phyloP scores from a whole-genome alignment of 2,329 filamentous ascomycete genomes.

The Neopestalotiopsis clavispora region DNA sequence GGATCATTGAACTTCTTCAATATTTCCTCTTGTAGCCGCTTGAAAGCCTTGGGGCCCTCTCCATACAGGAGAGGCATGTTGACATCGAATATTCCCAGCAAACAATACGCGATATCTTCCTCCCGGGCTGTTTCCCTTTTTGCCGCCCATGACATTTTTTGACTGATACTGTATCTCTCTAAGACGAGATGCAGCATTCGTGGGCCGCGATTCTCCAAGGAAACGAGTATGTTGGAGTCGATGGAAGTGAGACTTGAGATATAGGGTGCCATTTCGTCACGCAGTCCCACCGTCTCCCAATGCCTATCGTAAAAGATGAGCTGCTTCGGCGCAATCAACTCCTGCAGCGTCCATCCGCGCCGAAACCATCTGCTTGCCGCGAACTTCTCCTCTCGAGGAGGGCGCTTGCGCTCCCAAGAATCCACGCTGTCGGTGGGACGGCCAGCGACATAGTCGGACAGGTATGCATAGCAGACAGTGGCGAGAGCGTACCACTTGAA shows the following conservation, averaged over 20 bases:
- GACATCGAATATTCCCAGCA: neutral
- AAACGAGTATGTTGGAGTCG: neutral
- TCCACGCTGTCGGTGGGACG: neutral
- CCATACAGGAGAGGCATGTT: conserved; percentile 7
- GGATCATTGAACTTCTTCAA: neutral
- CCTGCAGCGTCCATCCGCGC: conserved; percentile 10
- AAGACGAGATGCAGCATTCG: neutral
- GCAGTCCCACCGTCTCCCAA: conserved; percentile 2
- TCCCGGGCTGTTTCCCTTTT: neutral
- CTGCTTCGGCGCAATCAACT: conserved; percentile 13
- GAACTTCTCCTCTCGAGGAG: neutral
- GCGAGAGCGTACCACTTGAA: conserved; percentile 4
- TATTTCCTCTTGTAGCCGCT: conserved; percentile 6
- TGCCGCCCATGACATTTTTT: conserved; percentile 7
- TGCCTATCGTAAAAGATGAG: conserved; percentile 11
- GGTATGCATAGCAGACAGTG: neutral
- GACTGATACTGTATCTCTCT: neutral
- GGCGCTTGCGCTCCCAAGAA: neutral
- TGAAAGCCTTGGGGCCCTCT: conserved; percentile 9
- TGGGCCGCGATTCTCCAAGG: neutral
- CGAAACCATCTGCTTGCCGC: conserved; percentile 1
- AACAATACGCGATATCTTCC: neutral
- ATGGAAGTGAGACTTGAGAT: neutral
- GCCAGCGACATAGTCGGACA: neutral
- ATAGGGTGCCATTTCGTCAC: neutral